These are phyloP conservation scores for Puccinia triticina DNA, from an alignment of 1,284 basidiomycete genomes.

Conservation along the genomic window DNA sequence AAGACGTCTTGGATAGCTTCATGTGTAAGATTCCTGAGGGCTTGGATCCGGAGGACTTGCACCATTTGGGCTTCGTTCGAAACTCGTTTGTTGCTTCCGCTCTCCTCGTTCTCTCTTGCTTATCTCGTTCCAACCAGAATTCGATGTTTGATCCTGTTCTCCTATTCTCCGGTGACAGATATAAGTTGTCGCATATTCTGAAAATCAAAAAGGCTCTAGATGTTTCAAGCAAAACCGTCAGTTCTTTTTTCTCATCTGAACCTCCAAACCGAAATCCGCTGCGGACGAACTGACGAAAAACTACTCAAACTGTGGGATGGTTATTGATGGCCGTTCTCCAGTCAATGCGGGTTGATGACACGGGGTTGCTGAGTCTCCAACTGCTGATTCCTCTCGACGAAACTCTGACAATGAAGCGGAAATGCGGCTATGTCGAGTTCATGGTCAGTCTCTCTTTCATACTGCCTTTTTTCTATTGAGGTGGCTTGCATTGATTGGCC, in stretches of 20 bases:
- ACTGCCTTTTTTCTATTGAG: neutral
- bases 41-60: conserved; percentile 39
- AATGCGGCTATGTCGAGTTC: conserved; percentile 49
- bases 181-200: conserved; percentile 42
- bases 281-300: neutral
- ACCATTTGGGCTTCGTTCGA: conserved; percentile 30
- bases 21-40: conserved; percentile 32
- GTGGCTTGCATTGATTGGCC: neutral
- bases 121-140: neutral
- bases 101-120: neutral
- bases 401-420: conserved; percentile 16
- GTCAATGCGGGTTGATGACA: conserved; percentile 45
- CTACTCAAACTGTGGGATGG: neutral
- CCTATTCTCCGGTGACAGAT: neutral
- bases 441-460: conserved; percentile 11
- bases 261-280: neutral
- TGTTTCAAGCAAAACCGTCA: conserved; percentile 43
- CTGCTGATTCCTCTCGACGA: conserved; percentile 38
- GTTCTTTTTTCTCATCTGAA: neutral
- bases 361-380: conserved; percentile 46
- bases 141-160: conserved; percentile 1
- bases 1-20: conserved; percentile 43
- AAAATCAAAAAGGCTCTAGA: conserved; percentile 50
- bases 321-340: neutral
- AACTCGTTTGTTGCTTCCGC: conserved; percentile 39